Base-by-base conservation (phyloP, 768 basidiomycete genomes). In the Mycena kentingensis region DNA sequence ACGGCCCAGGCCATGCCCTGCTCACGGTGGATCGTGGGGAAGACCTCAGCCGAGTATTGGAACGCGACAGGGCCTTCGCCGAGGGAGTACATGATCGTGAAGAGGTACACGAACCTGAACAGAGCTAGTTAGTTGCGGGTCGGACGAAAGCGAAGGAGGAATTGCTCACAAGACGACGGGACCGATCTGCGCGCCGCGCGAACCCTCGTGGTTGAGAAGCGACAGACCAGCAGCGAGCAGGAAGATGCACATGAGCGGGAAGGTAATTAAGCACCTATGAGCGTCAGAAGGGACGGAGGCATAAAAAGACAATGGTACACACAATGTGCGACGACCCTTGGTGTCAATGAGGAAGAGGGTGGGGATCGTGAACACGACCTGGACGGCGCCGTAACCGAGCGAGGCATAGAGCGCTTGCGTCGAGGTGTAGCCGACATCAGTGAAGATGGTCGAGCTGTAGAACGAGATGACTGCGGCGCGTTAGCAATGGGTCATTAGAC, bases 221-320 rank as follows among this genome's bases (percentile, higher is more conserved):
- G 69, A 72, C 18, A 74, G 67, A 21, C 75, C 75, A 27, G 73
- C 68, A 21, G 67, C 67, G 28, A 77, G 68, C 16, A 77, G 64
- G 56, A 69, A 71, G 41, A 68, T 55, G 25, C 69, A 67, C 77
- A 79, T 78, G 43, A 65, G 55, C 2, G 77, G 77, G 71, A 78
- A 78, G 4, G 75, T 76, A 34, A 63, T 58, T 15, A 75, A 64
- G 8, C 6, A n/a, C n/a, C n/a, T n/a, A n/a, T n/a, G n/a, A n/a
- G n/a, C n/a, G n/a, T n/a, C n/a, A n/a, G n/a, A n/a, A n/a, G n/a
- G n/a, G n/a, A 22, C 61, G 56, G 12, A 71, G 63, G 43, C 71
- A 65, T 2, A 71, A 69, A 49, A 64, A 73, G 11, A 67, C 63
- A 54, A 46, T 29, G 27, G 18, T 15, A 55, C 48, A 4, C 10